A percentile compares a stretch with the other conserved stretches of the same genome.
phyloP scores from a whole-genome alignment of 2,329 filamentous ascomycete genomes.

The Colletotrichum tanaceti region DNA sequence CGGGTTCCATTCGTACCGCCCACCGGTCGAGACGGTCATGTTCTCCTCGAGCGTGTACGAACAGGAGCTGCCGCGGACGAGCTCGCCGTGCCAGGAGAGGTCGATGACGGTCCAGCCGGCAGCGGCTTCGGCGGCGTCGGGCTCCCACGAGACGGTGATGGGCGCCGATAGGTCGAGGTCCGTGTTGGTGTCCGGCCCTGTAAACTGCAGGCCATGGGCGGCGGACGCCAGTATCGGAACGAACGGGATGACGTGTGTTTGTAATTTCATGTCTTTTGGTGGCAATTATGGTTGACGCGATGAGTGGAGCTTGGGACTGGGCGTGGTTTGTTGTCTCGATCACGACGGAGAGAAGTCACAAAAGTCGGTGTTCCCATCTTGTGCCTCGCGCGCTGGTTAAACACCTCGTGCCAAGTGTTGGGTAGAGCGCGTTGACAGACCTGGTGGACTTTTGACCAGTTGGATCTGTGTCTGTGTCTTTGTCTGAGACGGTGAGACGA shows the following conservation, averaged over 20 bases:
- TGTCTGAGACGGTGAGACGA: background rate
- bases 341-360: background rate
- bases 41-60: background rate
- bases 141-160: background rate
- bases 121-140: background rate
- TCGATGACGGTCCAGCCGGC: background rate
- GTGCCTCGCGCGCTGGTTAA: background rate
- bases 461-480: no score
- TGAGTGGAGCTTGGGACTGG: background rate
- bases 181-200: background rate
- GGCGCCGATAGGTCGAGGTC: background rate
- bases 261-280: background rate
- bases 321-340: background rate
- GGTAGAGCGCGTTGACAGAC: background rate
- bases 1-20: background rate
- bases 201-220: background rate
- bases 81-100: background rate
- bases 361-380: background rate
- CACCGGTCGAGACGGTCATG: background rate
- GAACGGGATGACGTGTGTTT: background rate
- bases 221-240: background rate
- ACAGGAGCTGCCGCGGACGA: background rate
- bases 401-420: background rate
- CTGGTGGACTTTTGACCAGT: background rate
- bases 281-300: no score